A percentile compares a stretch with the other conserved stretches of the same genome.
phyloP scores from a whole-genome alignment of 371 early-diverging fungal genomes.

The Mucor saturninus region DNA sequence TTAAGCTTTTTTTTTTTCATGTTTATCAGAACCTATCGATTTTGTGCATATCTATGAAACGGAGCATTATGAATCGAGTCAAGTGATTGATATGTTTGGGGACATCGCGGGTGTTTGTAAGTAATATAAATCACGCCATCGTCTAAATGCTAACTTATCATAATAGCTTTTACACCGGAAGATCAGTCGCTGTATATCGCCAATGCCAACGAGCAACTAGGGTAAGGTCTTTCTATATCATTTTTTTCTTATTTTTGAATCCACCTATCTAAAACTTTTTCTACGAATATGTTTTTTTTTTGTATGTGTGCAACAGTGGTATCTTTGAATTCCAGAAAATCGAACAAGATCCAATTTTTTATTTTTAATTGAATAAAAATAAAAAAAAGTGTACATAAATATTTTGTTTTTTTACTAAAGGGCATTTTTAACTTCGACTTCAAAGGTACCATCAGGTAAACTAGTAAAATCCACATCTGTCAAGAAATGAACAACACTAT shows the following conservation, averaged over 20 bases:
- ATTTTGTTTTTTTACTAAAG: not conserved
- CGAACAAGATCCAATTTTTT: slow-evolving; percentile 18
- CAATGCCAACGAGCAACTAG: slow-evolving; percentile 47
- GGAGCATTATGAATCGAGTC: slow-evolving; percentile 47
- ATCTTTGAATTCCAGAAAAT: slow-evolving; percentile 38
- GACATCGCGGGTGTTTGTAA: slow-evolving; percentile 75
- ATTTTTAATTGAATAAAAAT: slow-evolving; percentile 4
- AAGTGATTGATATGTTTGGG: slow-evolving; percentile 85
- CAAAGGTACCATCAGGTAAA: slow-evolving; percentile 28
- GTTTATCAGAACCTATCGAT: slow-evolving; percentile 65
- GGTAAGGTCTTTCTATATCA: slow-evolving; percentile 11
- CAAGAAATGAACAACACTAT: slow-evolving; percentile 51
- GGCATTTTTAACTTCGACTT: slow-evolving; percentile 13
- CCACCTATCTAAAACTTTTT: too few relatives aligned
- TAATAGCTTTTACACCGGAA: slow-evolving; percentile 52
- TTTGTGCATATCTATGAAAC: slow-evolving; percentile 80
- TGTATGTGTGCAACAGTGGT: slow-evolving; percentile 12
- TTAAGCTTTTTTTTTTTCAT: slow-evolving; percentile 9
- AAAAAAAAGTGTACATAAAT: too few relatives aligned
- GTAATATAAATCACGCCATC: not conserved
- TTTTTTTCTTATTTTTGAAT: too few relatives aligned
- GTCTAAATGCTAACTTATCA: not conserved
- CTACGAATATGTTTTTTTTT: too few relatives aligned
- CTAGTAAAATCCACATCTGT: slow-evolving; percentile 51
- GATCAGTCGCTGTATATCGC: slow-evolving; percentile 66